phyloP scores from a whole-genome alignment of 1,284 basidiomycete species.

The Leccinum pachyderme region DNA sequence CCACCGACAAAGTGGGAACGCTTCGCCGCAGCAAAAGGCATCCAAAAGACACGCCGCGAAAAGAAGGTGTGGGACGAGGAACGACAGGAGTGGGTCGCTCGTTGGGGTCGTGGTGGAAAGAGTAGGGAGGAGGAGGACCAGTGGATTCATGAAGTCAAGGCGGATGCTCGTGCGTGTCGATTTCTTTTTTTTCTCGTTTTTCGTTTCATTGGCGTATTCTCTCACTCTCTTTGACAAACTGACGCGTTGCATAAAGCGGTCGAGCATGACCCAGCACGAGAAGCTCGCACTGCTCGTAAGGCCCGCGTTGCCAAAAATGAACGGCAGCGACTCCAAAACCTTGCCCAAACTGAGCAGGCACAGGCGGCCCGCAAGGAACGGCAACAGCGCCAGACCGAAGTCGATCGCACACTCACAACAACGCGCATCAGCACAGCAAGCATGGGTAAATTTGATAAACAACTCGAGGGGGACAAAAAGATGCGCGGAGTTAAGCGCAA shows the following conservation, averaged over 20 bases:
- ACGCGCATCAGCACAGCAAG: conserved; percentile 88
- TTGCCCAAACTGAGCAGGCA: conserved; percentile 54
- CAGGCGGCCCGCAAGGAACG: conserved; percentile 33
- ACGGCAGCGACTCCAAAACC: conserved; percentile 76
- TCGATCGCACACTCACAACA: conserved; percentile 77
- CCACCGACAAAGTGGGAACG: conserved; percentile 95
- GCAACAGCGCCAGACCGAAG: conserved; percentile 65
- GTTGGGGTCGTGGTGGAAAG: conserved; percentile 91
- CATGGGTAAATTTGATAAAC: conserved; percentile 90
- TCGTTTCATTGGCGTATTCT: neutral
- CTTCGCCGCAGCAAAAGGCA: conserved; percentile 94
- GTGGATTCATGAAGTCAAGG: conserved; percentile 91
- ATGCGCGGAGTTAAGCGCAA: conserved; percentile 89
- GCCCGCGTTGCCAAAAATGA: conserved; percentile 84
- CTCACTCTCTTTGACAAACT: neutral
- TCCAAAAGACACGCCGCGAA: conserved; percentile 78
- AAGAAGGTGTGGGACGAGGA: conserved; percentile 94
- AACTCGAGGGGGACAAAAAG: conserved; percentile 89
- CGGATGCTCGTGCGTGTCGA: conserved; percentile 71
- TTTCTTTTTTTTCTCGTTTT: neutral
- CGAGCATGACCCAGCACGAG: conserved; percentile 78
- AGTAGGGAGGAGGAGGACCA: conserved; percentile 88
- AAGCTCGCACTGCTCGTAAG: conserved; percentile 76
- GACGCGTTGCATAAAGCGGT: conserved; percentile 40
- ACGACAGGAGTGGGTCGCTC: conserved; percentile 87